phyloP scores from a whole-genome alignment of 345 rosid genomes.

The Citrus sp. region DNA sequence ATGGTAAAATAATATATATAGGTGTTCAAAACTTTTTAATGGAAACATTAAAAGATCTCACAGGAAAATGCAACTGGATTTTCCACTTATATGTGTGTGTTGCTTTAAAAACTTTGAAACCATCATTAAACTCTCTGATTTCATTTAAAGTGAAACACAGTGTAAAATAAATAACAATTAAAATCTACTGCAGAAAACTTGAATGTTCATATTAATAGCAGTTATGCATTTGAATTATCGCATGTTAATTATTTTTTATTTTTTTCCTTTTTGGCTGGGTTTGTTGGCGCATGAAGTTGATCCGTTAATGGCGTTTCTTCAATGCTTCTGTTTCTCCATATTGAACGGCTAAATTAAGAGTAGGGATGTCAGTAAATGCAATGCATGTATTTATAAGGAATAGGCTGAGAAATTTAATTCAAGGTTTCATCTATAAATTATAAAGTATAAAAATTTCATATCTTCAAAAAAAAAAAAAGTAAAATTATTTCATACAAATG shows the following conservation, averaged over 20 bases:
- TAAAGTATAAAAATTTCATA: neutral
- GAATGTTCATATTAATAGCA: slow-evolving; percentile 22
- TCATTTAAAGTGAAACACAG: neutral
- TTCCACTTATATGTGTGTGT: neutral
- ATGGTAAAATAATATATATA: too few species aligned
- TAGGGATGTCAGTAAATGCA: slow-evolving; percentile 26
- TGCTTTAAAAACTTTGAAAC: slow-evolving; percentile 8
- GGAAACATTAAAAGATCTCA: slow-evolving; percentile 24
- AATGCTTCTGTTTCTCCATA: slow-evolving; percentile 16
- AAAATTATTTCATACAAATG: too few species aligned
- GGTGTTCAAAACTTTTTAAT: neutral
- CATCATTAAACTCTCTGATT: slow-evolving; percentile 24
- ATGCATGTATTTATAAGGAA: slow-evolving; percentile 22
- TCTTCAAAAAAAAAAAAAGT: too few species aligned
- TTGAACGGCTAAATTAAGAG: slow-evolving; percentile 19
- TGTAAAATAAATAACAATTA: neutral
- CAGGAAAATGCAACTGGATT: slow-evolving; percentile 15
- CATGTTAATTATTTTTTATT: neutral
- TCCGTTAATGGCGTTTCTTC: slow-evolving; percentile 27
- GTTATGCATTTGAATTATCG: slow-evolving; percentile 8
- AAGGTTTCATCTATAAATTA: neutral
- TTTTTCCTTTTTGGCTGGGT: slow-evolving; percentile 17
- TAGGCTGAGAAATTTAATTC: slow-evolving; percentile 25
- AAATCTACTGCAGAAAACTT: slow-evolving; percentile 3
- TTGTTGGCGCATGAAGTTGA: slow-evolving; percentile 28